phyloP scores from a whole-genome alignment of 2,329 filamentous ascomycete genomes.

The Arthroderma sp. region DNA sequence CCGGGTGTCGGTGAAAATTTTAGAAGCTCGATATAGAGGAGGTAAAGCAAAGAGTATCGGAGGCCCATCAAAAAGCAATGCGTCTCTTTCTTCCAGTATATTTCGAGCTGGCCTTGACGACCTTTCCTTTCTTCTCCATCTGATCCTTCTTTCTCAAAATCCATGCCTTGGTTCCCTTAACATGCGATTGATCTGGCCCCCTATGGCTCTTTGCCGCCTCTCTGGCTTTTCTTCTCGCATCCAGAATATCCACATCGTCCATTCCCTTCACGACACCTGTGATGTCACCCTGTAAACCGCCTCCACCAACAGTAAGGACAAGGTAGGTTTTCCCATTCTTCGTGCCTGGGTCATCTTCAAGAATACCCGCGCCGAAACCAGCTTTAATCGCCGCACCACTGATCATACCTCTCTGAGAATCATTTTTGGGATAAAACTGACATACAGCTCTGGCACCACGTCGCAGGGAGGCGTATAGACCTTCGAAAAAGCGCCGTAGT shows the following conservation, averaged over 20 bases:
- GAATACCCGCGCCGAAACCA: slow-evolving; percentile 84
- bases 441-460: slow-evolving; percentile 83
- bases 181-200: slow-evolving; percentile 37
- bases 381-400: slow-evolving; percentile 79
- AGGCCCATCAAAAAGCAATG: slow-evolving; percentile 51
- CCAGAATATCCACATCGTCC: slow-evolving; percentile 74
- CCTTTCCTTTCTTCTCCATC: slow-evolving; percentile 87
- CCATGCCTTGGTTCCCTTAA: slow-evolving; percentile 41
- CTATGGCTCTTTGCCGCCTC: slow-evolving; percentile 35
- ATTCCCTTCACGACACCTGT: slow-evolving; percentile 80
- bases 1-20: no score
- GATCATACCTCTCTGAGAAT: slow-evolving; percentile 84
- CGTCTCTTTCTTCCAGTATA: slow-evolving; percentile 86
- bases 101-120: slow-evolving; percentile 83
- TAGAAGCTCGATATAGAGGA: background rate
- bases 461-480: slow-evolving; percentile 70
- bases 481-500: slow-evolving; percentile 79
- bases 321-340: slow-evolving; percentile 97
- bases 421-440: slow-evolving; percentile 97
- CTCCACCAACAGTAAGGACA: slow-evolving; percentile 76
- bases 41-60: background rate
- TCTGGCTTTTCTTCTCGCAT: slow-evolving; percentile 46
- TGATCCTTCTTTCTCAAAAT: slow-evolving; percentile 62
- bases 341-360: slow-evolving; percentile 91
- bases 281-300: slow-evolving; percentile 58